Evolutionary conservation across 192 early-diverging fungal genomes (phyloP).

Genomic region (Diversispora epigaea): DNA sequence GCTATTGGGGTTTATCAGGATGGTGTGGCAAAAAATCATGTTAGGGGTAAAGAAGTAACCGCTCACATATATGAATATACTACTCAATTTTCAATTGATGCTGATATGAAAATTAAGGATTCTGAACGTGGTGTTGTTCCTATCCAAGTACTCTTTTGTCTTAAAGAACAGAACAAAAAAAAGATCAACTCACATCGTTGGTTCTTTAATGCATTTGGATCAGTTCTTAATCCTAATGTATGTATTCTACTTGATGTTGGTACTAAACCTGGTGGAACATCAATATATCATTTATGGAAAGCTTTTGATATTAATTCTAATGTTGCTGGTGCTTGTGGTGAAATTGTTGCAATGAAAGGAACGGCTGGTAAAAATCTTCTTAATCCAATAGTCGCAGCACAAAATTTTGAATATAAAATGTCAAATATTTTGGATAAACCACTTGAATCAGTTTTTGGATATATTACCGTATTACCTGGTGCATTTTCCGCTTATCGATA

Average conservation of each 20-base stretch:
- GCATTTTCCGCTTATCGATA: conserved; percentile 87
- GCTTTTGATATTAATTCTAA: conserved; percentile 60
- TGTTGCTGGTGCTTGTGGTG: conserved; percentile 66
- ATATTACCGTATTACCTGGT: conserved; percentile 83
- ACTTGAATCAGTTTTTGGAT: conserved; percentile 82
- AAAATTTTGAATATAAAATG: conserved; percentile 76
- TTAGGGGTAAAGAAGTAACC: conserved; percentile 65
- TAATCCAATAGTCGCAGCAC: conserved; percentile 61
- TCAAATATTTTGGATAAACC: conserved; percentile 69
- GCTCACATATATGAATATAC: conserved; percentile 77
- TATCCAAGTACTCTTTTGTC: conserved; percentile 79
- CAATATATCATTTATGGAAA: conserved; percentile 71
- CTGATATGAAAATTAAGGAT: conserved; percentile 70
- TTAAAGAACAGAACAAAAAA: conserved; percentile 92
- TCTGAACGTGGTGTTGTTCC: conserved; percentile 66
- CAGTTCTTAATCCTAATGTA: conserved; percentile 56
- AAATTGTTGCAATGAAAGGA: conserved; percentile 71
- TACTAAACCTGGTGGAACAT: conserved; percentile 57
- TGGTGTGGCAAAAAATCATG: conserved; percentile 64
- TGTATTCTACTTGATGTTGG: conserved; percentile 68
- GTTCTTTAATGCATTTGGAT: conserved; percentile 70
- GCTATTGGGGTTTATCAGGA: conserved; percentile 85
- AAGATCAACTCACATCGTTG: conserved; percentile 84
- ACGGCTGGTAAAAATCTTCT: conserved; percentile 52
- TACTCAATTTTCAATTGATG: conserved; percentile 70